Evolutionary conservation across 2,329 filamentous ascomycete genomes (phyloP), one percentile per base, ranked within the genome.

Genomic region (Claviceps humidiphila): DNA sequence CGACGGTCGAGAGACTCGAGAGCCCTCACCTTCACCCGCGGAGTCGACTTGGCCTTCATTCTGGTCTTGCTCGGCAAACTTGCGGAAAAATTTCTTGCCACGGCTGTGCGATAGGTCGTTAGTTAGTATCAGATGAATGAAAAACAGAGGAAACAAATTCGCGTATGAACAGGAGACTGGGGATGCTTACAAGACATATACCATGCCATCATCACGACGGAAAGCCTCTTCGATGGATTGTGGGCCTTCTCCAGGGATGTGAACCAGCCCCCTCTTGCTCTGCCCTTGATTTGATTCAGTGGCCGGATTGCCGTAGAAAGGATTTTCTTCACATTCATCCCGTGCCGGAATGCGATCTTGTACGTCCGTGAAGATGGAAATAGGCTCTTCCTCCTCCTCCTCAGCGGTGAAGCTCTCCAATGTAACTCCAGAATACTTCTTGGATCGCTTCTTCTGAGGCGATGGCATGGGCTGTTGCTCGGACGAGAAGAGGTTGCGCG

Each of bases 71-170:
- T 72, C 69, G 7, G 71, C 66, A 58, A 84, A 88, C 62, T 82
- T 85, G 66, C 82, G 81, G 70, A 88, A 89, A 53, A 87, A 74
- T 64, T 81, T 87, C 73, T 85, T 88, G 64, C 87, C 87, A 60
- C 87, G 87, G 73, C 85, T 89, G 55, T 22, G 51, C 7, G 41
- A 24, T 14, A 4, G 7, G 2, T n/a, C 3, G 30, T 54, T 38
- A 54, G 51, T 42, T 38, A 54, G 51, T 42, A 26, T 46, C 20
- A 13, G 13, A 37, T 37, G 9, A 22, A 24, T 3, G n/a, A 17
- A n/a, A 3, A 47, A 40, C 14, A 20, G 13, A 8, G 17, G 14
- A 39, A 17, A 4, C 30, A 11, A 34, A 11, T 34, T 11, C 30
- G 30, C 4, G 9, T 11, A 34, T 34, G 30, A 34, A 11, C 3